Evolutionary conservation across 2,329 filamentous ascomycete genomes (phyloP).

Genomic region (Cercospora beticola): DNA sequence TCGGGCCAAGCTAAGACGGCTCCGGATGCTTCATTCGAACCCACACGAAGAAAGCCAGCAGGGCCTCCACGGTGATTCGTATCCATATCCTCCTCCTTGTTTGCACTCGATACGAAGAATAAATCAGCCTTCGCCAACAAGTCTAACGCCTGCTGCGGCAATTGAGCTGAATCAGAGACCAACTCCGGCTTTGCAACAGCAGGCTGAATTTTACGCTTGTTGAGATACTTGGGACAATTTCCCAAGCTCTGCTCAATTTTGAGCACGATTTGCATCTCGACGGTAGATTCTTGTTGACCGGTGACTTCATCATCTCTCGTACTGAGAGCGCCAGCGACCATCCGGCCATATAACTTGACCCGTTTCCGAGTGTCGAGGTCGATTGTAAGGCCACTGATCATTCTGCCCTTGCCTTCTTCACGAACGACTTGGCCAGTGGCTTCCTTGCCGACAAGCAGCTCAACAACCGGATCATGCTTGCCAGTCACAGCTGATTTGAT

Average conservation of each 20-base stretch:
- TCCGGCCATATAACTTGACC: slow-evolving; percentile 70
- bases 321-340: slow-evolving; percentile 62
- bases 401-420: slow-evolving; percentile 44
- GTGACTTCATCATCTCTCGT: slow-evolving; percentile 37
- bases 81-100: slow-evolving; percentile 68
- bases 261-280: slow-evolving; percentile 60
- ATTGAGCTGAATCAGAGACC: slow-evolving; percentile 47
- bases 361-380: slow-evolving; percentile 67
- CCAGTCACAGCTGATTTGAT: slow-evolving; percentile 62
- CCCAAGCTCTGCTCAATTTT: slow-evolving; percentile 70
- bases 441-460: slow-evolving; percentile 56
- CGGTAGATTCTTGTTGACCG: slow-evolving; percentile 31
- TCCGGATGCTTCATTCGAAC: slow-evolving; percentile 52
- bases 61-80: slow-evolving; percentile 78
- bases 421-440: slow-evolving; percentile 48
- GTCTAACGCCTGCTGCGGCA: slow-evolving; percentile 57
- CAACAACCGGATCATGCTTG: slow-evolving; percentile 67
- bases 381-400: slow-evolving; percentile 63
- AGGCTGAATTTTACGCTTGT: slow-evolving; percentile 64
- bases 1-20: slow-evolving; percentile 72
- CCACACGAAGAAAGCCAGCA: slow-evolving; percentile 69
- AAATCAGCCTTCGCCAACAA: slow-evolving; percentile 67
- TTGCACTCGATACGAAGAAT: slow-evolving; percentile 72
- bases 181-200: slow-evolving; percentile 56
- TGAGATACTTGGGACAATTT: slow-evolving; percentile 87